phyloP scores from a whole-genome alignment of 106 monocot species.

The Dactylorhiza incarnata region DNA sequence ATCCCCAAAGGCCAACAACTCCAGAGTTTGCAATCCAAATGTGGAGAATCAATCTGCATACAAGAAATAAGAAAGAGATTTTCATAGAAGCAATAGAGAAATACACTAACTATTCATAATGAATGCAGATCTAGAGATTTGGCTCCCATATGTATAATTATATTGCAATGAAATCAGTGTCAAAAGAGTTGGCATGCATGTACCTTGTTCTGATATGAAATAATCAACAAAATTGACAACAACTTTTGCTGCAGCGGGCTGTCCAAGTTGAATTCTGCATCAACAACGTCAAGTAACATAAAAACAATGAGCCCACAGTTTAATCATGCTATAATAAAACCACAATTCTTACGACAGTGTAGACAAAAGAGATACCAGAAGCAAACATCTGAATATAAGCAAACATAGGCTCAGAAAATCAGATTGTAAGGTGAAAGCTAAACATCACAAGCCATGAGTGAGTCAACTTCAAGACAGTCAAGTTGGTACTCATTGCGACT shows the following conservation, averaged over 20 bases:
- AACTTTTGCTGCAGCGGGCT: constrained; percentile 85
- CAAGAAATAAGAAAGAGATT: background rate
- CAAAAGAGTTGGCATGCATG: background rate
- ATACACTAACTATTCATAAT: background rate
- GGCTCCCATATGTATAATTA: background rate
- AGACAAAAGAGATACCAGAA: background rate
- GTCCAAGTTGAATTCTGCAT: constrained; percentile 88
- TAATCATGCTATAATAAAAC: background rate
- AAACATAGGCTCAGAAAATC: too few relatives aligned
- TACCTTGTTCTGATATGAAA: constrained; percentile 96
- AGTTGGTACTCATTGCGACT: too few relatives aligned
- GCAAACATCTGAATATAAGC: background rate
- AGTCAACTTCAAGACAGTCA: too few relatives aligned
- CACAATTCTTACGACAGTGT: background rate
- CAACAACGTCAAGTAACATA: background rate
- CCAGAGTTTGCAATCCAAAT: too few relatives aligned
- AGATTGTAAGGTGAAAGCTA: too few relatives aligned
- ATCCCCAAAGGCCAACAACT: too few relatives aligned
- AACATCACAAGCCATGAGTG: too few relatives aligned
- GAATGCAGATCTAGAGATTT: background rate
- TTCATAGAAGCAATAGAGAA: background rate
- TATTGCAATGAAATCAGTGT: background rate
- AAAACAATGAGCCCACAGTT: background rate
- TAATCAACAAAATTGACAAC: constrained; percentile 77
- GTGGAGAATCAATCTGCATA: too few relatives aligned